Evolutionary conservation across 345 rosid genomes (phyloP).

Genomic region (Gossypium herbaceum): DNA sequence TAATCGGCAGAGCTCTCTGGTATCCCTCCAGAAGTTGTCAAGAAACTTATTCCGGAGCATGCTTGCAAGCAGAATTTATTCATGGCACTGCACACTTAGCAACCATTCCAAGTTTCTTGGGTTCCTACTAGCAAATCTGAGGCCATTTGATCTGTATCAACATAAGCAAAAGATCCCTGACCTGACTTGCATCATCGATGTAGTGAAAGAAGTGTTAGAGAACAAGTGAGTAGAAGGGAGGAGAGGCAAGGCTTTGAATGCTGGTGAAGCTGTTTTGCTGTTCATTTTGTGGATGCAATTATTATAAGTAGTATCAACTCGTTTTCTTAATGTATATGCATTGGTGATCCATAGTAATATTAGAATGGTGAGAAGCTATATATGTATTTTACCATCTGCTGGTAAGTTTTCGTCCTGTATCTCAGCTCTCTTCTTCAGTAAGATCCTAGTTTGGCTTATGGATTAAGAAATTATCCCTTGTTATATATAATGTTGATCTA

Average conservation of each 20-base stretch:
- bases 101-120: not conserved
- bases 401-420: not conserved
- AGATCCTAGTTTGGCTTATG: not conserved
- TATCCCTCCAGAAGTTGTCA: constrained; percentile 48
- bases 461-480: not conserved
- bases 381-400: no score
- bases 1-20: constrained; percentile 60
- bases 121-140: constrained; percentile 1
- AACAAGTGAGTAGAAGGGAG: not conserved
- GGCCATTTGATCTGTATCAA: not conserved
- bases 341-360: not conserved
- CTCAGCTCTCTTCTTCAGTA: not conserved
- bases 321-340: constrained; percentile 1
- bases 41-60: constrained; percentile 71
- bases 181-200: not conserved
- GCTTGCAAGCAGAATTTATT: constrained; percentile 83
- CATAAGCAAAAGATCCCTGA: not conserved
- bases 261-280: constrained; percentile 7
- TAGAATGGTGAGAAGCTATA: no score
- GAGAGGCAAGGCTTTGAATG: not conserved
- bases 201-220: not conserved
- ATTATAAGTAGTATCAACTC: not conserved
- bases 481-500: no score
- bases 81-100: constrained; percentile 74
- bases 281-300: not conserved